These are phyloP conservation scores for Malus asiatica DNA, from an alignment of 306 rosid genomes.

Conservation along the genomic window DNA sequence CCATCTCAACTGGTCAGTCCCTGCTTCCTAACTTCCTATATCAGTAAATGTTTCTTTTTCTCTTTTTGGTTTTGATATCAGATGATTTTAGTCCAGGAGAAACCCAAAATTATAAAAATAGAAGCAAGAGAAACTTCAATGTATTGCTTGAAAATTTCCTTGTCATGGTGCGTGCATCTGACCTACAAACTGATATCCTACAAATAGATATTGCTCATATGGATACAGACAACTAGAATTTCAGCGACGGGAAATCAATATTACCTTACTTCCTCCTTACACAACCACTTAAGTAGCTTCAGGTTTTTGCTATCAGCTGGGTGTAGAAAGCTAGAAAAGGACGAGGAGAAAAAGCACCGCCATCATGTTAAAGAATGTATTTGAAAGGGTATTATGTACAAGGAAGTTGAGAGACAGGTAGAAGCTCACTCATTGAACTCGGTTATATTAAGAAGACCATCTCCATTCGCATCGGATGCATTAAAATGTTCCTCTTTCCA, in stretches of 20 bases:
- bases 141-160: background rate
- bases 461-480: constrained; percentile 81
- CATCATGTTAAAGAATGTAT: constrained; percentile 4
- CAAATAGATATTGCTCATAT: background rate
- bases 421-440: constrained; percentile 91
- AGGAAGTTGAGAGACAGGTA: constrained; percentile 15
- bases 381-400: background rate
- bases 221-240: background rate
- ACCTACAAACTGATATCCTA: background rate
- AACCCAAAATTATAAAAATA: background rate
- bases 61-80: background rate
- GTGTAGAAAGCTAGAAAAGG: constrained; percentile 65
- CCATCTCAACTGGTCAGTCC: background rate
- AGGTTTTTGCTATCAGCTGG: constrained; percentile 87
- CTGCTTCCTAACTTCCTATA: background rate
- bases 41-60: background rate
- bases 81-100: background rate
- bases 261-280: constrained; percentile 94
- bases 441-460: constrained; percentile 67
- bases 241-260: constrained; percentile 5
- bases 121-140: background rate
- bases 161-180: background rate
- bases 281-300: constrained; percentile 75
- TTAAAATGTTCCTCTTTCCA: constrained; percentile 91
- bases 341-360: background rate